Conservation (phyloP, 768 basidiomycete species). For the Amanita molliuscula region DNA sequence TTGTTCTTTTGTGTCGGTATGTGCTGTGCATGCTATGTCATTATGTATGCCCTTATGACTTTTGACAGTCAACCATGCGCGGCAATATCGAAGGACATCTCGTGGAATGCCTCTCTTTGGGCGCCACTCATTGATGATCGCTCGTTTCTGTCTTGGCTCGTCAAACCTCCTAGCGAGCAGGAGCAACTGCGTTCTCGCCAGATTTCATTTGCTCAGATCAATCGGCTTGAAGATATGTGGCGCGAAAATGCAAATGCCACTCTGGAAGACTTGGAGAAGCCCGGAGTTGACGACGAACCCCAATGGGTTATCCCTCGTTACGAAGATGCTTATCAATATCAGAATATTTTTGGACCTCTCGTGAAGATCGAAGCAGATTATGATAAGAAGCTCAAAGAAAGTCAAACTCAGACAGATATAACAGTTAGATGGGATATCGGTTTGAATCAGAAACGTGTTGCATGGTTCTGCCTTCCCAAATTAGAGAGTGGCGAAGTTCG, state of each 20-base stretch:
- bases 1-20: constrained; percentile 92
- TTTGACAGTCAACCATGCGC: constrained; percentile 86
- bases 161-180: constrained; percentile 92
- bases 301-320: constrained; percentile 85
- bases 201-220: constrained; percentile 95
- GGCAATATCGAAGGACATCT: constrained; percentile 93
- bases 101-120: constrained; percentile 98
- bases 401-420: constrained; percentile 97
- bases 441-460: constrained; percentile 97
- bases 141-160: constrained; percentile 98
- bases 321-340: constrained; percentile 99
- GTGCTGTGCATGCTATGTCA: constrained; percentile 16
- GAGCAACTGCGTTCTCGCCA: constrained; percentile 95
- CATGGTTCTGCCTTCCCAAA: constrained; percentile 95
- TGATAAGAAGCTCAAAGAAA: constrained; percentile 95
- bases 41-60: background rate
- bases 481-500: constrained; percentile 97
- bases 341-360: constrained; percentile 97
- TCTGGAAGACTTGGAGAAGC: constrained; percentile 93
- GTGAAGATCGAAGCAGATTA: constrained; percentile 99
- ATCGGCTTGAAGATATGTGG: constrained; percentile 96
- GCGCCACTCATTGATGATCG: constrained; percentile 98
- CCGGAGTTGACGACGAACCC: constrained; percentile 96
- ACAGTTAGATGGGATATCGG: constrained; percentile 96
- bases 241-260: constrained; percentile 92